These are phyloP conservation scores for Vanrija sp. DNA, from an alignment of 1,284 basidiomycete species.

Conservation along the genomic window DNA sequence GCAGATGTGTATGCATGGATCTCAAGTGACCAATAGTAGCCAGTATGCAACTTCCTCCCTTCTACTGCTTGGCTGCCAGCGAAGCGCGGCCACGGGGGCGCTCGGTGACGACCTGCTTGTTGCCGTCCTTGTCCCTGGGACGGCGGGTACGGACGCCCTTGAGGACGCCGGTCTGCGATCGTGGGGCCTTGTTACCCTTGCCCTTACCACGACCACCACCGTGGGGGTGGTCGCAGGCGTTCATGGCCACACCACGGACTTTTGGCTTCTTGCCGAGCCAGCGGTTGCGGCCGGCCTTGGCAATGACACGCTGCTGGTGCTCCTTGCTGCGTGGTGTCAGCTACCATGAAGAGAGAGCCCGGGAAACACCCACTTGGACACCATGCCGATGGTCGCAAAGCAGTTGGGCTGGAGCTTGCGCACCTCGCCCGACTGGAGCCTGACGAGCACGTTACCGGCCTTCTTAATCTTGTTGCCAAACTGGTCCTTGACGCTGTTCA, in stretches of 20 bases:
- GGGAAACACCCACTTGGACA: conserved; percentile 64
- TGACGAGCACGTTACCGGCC: conserved; percentile 59
- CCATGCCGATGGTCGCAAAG: conserved; percentile 83
- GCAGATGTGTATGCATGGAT: background rate
- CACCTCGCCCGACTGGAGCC: conserved; percentile 88
- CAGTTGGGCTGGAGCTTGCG: conserved; percentile 78
- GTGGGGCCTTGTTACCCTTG: conserved; percentile 90
- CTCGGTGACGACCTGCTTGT: conserved; percentile 90
- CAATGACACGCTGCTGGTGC: conserved; percentile 78
- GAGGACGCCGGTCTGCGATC: conserved; percentile 86
- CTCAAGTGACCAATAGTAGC: background rate
- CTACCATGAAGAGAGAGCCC: background rate
- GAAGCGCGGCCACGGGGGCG: conserved; percentile 68
- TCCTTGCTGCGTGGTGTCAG: conserved; percentile 53
- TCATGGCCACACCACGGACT: conserved; percentile 98
- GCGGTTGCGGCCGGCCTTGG: conserved; percentile 85
- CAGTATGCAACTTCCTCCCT: background rate
- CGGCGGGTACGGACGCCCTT: conserved; percentile 91
- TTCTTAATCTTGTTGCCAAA: conserved; percentile 24
- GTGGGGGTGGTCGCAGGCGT: conserved; percentile 93
- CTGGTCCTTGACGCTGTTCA: conserved; percentile 28
- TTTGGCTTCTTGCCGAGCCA: conserved; percentile 85
- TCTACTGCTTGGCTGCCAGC: background rate
- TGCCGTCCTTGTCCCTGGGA: conserved; percentile 84
- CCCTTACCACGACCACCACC: conserved; percentile 97